phyloP scores from a whole-genome alignment of 2,329 filamentous ascomycete species.

The Teratosphaeria epicoccoides region DNA sequence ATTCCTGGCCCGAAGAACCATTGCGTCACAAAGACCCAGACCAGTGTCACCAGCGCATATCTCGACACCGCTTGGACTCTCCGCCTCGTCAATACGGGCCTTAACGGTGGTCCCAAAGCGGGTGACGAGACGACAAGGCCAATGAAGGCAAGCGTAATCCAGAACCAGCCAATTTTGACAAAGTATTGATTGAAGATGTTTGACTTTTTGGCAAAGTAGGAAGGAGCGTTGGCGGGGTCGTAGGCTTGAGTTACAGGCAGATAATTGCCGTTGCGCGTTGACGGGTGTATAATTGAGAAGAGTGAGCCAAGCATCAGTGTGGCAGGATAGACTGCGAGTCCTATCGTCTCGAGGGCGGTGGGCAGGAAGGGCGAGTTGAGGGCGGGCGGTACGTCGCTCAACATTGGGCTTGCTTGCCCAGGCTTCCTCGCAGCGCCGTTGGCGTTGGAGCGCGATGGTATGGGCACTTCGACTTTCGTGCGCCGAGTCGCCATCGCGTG shows the following conservation, averaged over 20 bases:
- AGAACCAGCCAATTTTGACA: conserved; percentile 91
- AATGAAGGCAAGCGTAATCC: conserved; percentile 68
- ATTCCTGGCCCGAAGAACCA: conserved; percentile 91
- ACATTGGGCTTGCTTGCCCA: conserved; percentile 1
- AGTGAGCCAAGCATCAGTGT: conserved; percentile 72
- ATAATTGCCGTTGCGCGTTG: conserved; percentile 54
- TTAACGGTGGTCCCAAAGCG: conserved; percentile 35
- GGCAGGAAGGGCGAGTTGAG: conserved; percentile 51
- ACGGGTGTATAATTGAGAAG: conserved; percentile 70
- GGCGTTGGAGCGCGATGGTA: conserved; percentile 9
- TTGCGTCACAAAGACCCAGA: conserved; percentile 84
- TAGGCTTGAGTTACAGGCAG: conserved; percentile 54
- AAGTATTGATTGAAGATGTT: conserved; percentile 90
- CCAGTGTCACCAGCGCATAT: conserved; percentile 60
- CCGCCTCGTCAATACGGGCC: conserved; percentile 32
- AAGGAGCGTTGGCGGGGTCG: conserved; percentile 48
- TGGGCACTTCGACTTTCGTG: conserved; percentile 14
- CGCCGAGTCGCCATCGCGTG: conserved; percentile 9
- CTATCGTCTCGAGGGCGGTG: conserved; percentile 54
- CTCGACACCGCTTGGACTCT: conserved; percentile 52
- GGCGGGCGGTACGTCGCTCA: conserved; percentile 4
- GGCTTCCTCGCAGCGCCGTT: background rate
- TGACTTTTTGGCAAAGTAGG: conserved; percentile 87
- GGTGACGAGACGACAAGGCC: conserved; percentile 61
- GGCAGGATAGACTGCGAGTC: conserved; percentile 62